Evolutionary conservation across 768 basidiomycete species (phyloP).

Genomic region (Agaricus blazei): DNA sequence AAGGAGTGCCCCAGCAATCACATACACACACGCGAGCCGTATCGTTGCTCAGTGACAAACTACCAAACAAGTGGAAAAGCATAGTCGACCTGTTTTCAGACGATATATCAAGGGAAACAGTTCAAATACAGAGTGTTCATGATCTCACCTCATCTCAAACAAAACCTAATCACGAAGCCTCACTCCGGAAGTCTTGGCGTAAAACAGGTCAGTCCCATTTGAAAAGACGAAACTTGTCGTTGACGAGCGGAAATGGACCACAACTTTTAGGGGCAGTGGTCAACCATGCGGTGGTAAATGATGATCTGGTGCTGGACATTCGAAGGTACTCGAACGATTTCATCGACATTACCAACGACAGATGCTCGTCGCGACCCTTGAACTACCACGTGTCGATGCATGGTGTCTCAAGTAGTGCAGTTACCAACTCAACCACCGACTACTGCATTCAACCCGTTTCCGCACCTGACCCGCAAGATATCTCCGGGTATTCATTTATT

Average conservation of each 20-base stretch:
- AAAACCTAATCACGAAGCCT: neutral
- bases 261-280: neutral
- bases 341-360: conserved; percentile 8
- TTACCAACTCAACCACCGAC: conserved; percentile 13
- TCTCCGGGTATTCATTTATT: conserved; percentile 27
- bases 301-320: conserved; percentile 17
- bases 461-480: conserved; percentile 9
- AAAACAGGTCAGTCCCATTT: neutral
- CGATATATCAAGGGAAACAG: neutral
- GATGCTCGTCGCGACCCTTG: conserved; percentile 23
- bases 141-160: neutral
- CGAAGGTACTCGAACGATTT: conserved; percentile 11
- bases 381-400: conserved; percentile 26
- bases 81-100: conserved; percentile 8
- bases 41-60: conserved; percentile 5
- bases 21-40: conserved; percentile 1
- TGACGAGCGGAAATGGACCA: neutral
- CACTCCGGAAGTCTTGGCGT: too few species aligned
- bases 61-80: neutral
- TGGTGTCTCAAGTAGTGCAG: conserved; percentile 21
- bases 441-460: conserved; percentile 19
- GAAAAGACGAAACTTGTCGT: neutral
- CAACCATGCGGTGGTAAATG: neutral
- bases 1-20: conserved; percentile 3
- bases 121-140: neutral